These are phyloP conservation scores for Verticillium longisporum DNA, from an alignment of 2,329 filamentous ascomycete species.

Conservation along the genomic window DNA sequence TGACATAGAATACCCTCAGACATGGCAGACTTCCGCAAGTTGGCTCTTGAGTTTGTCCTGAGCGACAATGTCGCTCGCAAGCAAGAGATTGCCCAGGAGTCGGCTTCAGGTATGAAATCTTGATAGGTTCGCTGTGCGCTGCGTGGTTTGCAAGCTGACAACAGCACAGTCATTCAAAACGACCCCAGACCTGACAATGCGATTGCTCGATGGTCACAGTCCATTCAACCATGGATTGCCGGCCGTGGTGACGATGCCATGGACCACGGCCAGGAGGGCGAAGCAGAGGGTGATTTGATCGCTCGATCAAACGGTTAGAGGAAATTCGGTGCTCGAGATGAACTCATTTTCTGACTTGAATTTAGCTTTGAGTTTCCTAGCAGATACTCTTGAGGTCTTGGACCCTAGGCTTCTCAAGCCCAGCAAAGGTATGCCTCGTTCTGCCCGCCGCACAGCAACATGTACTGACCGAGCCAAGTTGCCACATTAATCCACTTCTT, in stretches of 20 bases:
- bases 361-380: conserved; percentile 49
- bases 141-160: not conserved
- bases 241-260: conserved; percentile 25
- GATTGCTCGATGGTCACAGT: conserved; percentile 48
- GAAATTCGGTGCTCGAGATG: not conserved
- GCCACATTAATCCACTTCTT: conserved; percentile 35
- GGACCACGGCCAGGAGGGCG: conserved; percentile 30
- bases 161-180: conserved; percentile 34
- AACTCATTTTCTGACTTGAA: too few relatives aligned
- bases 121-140: not conserved
- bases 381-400: conserved; percentile 43
- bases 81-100: conserved; percentile 26
- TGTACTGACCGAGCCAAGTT: not conserved
- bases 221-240: conserved; percentile 49
- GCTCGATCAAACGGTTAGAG: conserved; percentile 41
- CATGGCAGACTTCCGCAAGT: conserved; percentile 46
- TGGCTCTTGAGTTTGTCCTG: conserved; percentile 48
- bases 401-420: conserved; percentile 36
- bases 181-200: conserved; percentile 34
- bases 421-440: conserved; percentile 35
- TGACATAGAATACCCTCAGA: not conserved
- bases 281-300: conserved; percentile 42
- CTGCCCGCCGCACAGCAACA: not conserved
- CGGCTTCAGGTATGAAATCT: not conserved
- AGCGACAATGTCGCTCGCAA: conserved; percentile 29